Evolutionary conservation across 352 stramenopile species (phyloP), one percentile per base, ranked within the genome.

Genomic region (Pythium monospermum): DNA sequence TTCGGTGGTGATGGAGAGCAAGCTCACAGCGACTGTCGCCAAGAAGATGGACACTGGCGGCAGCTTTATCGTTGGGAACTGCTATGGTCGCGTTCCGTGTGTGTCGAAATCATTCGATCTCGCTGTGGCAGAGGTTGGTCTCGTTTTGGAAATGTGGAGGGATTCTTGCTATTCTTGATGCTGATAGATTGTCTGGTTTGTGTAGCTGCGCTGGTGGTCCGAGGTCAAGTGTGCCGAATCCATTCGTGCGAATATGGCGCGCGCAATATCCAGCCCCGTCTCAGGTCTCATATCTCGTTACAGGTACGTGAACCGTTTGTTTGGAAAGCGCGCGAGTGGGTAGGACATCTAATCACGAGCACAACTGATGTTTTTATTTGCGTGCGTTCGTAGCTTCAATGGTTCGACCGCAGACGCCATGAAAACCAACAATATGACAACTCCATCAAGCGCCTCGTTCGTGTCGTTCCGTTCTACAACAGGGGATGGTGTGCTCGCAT

Each of bases 51-150:
- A 64, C 0, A 55, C 35, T 18, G 46, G 45, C 30, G 57, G 32
- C 16, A 64, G 45, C 21, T 38, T 85, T 35, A 36, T 68, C 2
- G 19, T 85, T 47, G 74, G 74, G 0, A 78, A 70, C 39, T 85
- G 74, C 44, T 65, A 52, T 32, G 54, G 56, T 21, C 54, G 25
- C 4, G 51, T 69, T 2, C 25, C 40, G 1, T 85, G 74, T 26
- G 53, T 62, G 6, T 23, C 45, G 5, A 77, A 67, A 31, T 41
- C 62, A 6, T 80, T 85, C 32, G 51, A 39, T 10, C 81, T 85
- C 22, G 31, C 42, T 11, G 71, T 85, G 27, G 66, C 72, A 40
- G 71, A 85, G 68, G 74, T 85, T 48, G 19, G 51, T 57, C 31
- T 21, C 2, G 6, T 45, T 35, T 35, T 35, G 8, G 15, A 18